Evolutionary conservation across 2,329 filamentous ascomycete genomes (phyloP), one percentile per base, ranked within the genome.

Genomic region (Didymella lethalis): DNA sequence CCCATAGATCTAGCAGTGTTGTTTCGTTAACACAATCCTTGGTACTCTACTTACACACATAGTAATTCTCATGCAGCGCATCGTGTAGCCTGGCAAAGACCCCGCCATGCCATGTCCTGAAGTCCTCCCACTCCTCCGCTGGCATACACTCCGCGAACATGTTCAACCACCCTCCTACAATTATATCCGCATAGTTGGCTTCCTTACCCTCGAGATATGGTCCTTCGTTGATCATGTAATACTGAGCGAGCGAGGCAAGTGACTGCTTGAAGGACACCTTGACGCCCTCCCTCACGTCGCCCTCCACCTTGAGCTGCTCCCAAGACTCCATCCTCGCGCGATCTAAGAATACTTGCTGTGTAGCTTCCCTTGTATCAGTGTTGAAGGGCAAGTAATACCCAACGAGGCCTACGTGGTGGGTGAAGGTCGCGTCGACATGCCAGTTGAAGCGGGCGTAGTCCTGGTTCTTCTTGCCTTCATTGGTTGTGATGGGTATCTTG

Each of bases 111-210:
- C 84, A 87, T 0, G 67, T 62, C 46, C 66, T 75, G 11, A 84
- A 59, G 52, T 79, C 72, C 59, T 81, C 66, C 83, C 83, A 86
- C 57, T 86, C 84, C 2, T 65, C 59, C 53, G 64, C 51, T 0
- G 79, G 80, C 53, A 86, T 66, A 26, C 75, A 77, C 14, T 40
- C 68, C 4, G 64, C 60, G 52, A 80, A 64, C 80, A 85, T 83
- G 6, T 78, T 75, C 68, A 87, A 54, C 85, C 85, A 88, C 0
- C 75, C 83, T 1, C 84, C 85, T 0, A 88, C 80, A 32, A 87
- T 84, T 0, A 86, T 66, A 65, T 88, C 86, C 1, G 83, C 84
- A 75, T 87, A 86, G 44, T 67, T 81, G 0, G 79, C 76, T 66
- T 63, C 66, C 1, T 61, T 47, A 0, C 84, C 84, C 2, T 84